Percentiles rank a stretch among this genome's conserved stretches.
phyloP scores from a whole-genome alignment of 169 alveolate genomes.

The Neospora caninum region DNA sequence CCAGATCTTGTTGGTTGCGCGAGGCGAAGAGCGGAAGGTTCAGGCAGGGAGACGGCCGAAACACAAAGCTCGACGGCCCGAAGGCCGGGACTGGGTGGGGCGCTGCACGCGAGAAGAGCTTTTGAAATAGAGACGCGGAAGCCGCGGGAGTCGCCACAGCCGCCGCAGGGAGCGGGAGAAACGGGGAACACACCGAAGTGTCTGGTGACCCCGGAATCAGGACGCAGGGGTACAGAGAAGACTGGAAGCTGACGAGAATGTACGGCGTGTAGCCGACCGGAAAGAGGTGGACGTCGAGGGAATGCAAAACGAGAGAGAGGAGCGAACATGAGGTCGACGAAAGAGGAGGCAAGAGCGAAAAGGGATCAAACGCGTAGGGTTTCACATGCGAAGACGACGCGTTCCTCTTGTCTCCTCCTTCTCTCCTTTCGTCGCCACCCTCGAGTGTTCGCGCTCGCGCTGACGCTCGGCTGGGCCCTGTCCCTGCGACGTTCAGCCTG shows the following conservation, averaged over 20 bases:
- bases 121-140: conserved; percentile 25
- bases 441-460: too few relatives aligned
- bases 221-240: conserved; percentile 12
- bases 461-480: too few relatives aligned
- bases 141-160: conserved; percentile 10
- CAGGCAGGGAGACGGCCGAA: conserved; percentile 1
- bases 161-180: conserved; percentile 8
- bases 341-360: not conserved
- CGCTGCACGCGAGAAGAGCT: conserved; percentile 27
- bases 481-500: too few relatives aligned
- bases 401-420: too few relatives aligned
- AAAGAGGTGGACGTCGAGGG: not conserved
- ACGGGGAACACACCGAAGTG: not conserved
- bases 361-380: conserved; percentile 4
- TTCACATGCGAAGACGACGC: not conserved
- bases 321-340: conserved; percentile 7
- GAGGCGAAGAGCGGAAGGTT: not conserved
- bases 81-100: conserved; percentile 38
- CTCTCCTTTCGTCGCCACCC: too few relatives aligned
- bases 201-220: not conserved
- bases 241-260: conserved; percentile 32
- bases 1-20: not conserved
- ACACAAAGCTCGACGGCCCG: not conserved
- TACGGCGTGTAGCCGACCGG: conserved; percentile 36
- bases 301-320: not conserved